These are phyloP conservation scores for Cylindrotheca fusiformis DNA, from an alignment of 108 stramenopile species.

Conservation along the genomic window DNA sequence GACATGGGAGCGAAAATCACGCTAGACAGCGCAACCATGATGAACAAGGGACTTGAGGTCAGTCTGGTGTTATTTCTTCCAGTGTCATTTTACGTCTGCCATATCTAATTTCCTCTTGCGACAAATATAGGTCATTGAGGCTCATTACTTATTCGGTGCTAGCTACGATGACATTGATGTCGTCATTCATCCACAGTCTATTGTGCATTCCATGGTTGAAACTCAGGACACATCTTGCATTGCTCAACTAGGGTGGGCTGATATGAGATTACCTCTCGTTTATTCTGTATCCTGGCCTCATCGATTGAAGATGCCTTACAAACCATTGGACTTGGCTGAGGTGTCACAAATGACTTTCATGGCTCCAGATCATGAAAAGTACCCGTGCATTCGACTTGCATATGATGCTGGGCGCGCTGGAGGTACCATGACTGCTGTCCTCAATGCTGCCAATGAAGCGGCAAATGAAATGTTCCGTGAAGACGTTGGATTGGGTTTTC, in stretches of 20 bases:
- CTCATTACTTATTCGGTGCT: slow-evolving; percentile 96
- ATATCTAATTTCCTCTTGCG: background rate
- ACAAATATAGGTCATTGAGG: slow-evolving; percentile 85
- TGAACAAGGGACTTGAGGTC: slow-evolving; percentile 97
- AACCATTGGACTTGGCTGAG: slow-evolving; percentile 82
- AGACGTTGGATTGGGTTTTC: slow-evolving; percentile 85
- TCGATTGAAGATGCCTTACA: slow-evolving; percentile 91
- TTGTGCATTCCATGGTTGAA: slow-evolving; percentile 96
- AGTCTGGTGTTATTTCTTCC: slow-evolving; percentile 15
- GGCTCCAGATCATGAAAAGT: slow-evolving; percentile 89
- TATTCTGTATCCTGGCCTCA: slow-evolving; percentile 97
- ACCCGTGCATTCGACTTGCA: slow-evolving; percentile 92
- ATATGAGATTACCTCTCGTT: slow-evolving; percentile 95
- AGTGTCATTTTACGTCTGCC: background rate
- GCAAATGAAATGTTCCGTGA: slow-evolving; percentile 95
- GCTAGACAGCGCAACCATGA: slow-evolving; percentile 97
- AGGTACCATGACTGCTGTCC: slow-evolving; percentile 95
- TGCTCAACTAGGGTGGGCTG: slow-evolving; percentile 95
- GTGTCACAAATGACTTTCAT: slow-evolving; percentile 80
- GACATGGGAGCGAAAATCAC: slow-evolving; percentile 96
- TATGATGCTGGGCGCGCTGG: slow-evolving; percentile 91
- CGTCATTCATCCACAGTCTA: slow-evolving; percentile 96
- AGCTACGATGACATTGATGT: slow-evolving; percentile 97
- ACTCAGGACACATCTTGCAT: slow-evolving; percentile 95
- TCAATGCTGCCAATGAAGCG: slow-evolving; percentile 96